Conservation (phyloP, 441 rosid species). For the Jatropha multifida region DNA sequence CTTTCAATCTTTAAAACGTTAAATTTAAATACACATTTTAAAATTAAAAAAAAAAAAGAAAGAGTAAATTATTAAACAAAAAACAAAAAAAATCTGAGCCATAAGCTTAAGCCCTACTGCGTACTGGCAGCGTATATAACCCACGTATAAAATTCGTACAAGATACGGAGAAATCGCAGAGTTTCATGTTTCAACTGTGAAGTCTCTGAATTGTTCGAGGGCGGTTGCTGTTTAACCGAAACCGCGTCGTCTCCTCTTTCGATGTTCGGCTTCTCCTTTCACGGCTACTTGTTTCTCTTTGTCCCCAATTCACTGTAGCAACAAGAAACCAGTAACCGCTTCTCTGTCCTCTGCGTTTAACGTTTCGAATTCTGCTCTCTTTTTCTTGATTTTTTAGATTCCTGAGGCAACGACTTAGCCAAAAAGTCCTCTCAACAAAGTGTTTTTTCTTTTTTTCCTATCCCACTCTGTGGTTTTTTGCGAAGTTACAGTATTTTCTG, state of each 20-base stretch:
- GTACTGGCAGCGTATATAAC: not conserved
- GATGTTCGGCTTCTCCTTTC: not conserved
- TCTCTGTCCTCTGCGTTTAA: not conserved
- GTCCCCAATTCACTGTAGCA: not conserved
- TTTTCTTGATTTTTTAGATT: not conserved
- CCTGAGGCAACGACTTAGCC: not conserved
- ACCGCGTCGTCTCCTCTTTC: conserved; percentile 5
- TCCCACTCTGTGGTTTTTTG: no score
- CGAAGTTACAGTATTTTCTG: not conserved
- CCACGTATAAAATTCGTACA: conserved; percentile 7
- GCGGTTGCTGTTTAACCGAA: conserved; percentile 10
- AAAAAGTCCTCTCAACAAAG: not conserved
- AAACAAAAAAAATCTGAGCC: not conserved
- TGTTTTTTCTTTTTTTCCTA: not conserved
- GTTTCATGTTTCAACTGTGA: not conserved
- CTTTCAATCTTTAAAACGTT: no score
- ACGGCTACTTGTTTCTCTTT: not conserved
- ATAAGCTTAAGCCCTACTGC: not conserved
- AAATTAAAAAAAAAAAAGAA: no score
- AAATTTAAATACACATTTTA: no score
- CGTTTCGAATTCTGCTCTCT: not conserved
- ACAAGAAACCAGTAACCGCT: not conserved
- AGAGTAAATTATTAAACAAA: not conserved
- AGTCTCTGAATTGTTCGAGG: not conserved
- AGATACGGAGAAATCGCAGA: not conserved